Evolutionary conservation across 177 flowering plant genomes (phyloP), one percentile per base, ranked within the genome.

Genomic region (Vitis hybrid): DNA sequence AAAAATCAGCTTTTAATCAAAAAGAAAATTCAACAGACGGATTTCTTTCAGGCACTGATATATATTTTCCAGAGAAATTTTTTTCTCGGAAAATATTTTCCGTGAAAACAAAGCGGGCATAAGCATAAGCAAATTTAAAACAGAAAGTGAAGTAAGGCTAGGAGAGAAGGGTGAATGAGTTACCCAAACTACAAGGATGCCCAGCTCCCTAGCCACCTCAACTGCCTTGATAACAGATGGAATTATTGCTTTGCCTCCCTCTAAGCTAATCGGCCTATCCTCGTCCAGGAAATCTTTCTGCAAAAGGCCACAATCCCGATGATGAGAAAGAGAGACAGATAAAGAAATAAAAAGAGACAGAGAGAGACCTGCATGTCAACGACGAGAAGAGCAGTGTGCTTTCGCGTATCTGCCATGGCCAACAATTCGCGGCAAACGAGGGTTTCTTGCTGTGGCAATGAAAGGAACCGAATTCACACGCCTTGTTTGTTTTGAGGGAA

Each of bases 121-220:
- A 46, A 56, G 11, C 27, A 24, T 24, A 24, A 24, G 27, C 18
- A 24, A 63, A 40, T n/a, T 9, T 14, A 35, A 48, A 51, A 69
- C 21, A 11, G 21, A n/a, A 11, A 56, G 32, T 21, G 40, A 57
- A n/a, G 14, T 12, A 52, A 57, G 8, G n/a, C 4, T 30, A 6
- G 18, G 14, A 17, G 19, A 52, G 35, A 50, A 48, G 12, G 65
- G 5, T 12, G 11, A 64, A 32, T 2, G n/a, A 10, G 14, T 32
- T 84, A 92, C 97, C 95, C 97, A 92, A 74, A 88, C 73, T 14
- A 92, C 79, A 60, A 80, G 88, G 66, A 86, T 74, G 9, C 86
- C 87, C 57, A 84, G 85, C 62, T 76, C 76, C 75, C 97, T 81
- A 24, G 93, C 91, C 66, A 85, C 58, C 60, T 90, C 84, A 32